Percentiles rank a stretch among this genome's conserved stretches.
Evolutionary conservation across 441 rosid genomes (phyloP).

Genomic region (Isatis lusitanica): DNA sequence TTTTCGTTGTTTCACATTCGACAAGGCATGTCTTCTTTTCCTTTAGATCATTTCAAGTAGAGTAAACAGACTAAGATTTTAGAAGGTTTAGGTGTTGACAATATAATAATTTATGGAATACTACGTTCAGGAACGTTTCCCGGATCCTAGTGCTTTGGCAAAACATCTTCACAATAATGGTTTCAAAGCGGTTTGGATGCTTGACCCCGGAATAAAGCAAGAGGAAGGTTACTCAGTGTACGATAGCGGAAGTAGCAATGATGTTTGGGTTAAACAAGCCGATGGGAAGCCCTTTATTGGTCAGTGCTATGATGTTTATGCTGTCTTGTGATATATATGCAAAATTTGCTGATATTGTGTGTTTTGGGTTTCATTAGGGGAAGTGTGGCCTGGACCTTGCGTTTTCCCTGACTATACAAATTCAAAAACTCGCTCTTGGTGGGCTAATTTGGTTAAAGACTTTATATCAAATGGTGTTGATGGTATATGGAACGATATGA

Average conservation of each 20-base stretch:
- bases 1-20: constrained; percentile 96
- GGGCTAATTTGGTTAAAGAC: constrained; percentile 81
- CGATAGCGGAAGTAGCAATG: constrained; percentile 66
- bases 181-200: constrained; percentile 97
- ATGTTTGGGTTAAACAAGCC: constrained; percentile 61
- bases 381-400: constrained; percentile 94
- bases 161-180: constrained; percentile 63
- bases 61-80: constrained; percentile 40
- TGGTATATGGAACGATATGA: constrained; percentile 99
- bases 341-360: constrained; percentile 4
- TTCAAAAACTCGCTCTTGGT: constrained; percentile 81
- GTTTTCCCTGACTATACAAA: constrained; percentile 90
- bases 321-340: not conserved
- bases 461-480: constrained; percentile 84
- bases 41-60: not conserved
- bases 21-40: constrained; percentile 55
- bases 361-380: constrained; percentile 52
- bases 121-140: constrained; percentile 62
- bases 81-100: constrained; percentile 25
- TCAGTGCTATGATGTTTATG: constrained; percentile 33
- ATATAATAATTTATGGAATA: not conserved
- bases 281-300: constrained; percentile 73
- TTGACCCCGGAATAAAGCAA: constrained; percentile 87
- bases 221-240: constrained; percentile 74
- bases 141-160: constrained; percentile 67